These are phyloP conservation scores for Sporopachydermia cereana DNA, from an alignment of 1,139 yeast genomes.

Conservation along the genomic window DNA sequence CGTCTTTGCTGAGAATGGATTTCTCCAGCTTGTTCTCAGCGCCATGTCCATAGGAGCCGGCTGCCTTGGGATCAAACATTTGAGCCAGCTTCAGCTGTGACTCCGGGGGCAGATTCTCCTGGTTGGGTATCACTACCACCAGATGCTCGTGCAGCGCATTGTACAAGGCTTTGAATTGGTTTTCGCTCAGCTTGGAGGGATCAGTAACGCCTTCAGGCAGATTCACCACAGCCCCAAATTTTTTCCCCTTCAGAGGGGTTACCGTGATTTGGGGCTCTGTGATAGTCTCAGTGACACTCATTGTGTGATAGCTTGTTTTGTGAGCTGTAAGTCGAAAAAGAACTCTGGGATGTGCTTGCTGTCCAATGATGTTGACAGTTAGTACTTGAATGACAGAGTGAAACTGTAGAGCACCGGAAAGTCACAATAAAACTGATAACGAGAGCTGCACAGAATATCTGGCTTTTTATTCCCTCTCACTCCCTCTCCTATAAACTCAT, in stretches of 20 bases:
- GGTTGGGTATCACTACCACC: slow-evolving; percentile 64
- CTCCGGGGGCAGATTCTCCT: slow-evolving; percentile 51
- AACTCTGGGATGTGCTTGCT: too few relatives aligned
- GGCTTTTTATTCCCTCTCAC: too few relatives aligned
- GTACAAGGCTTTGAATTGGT: slow-evolving; percentile 48
- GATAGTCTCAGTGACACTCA: slow-evolving; percentile 16
- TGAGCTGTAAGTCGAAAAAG: too few relatives aligned
- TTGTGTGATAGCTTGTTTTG: too few relatives aligned
- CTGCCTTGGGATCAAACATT: slow-evolving; percentile 65
- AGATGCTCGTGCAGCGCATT: slow-evolving; percentile 56
- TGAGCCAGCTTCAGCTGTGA: slow-evolving; percentile 67
- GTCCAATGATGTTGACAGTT: too few relatives aligned
- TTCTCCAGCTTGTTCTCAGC: slow-evolving; percentile 71
- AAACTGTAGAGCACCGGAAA: too few relatives aligned
- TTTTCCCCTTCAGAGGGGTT: slow-evolving; percentile 37
- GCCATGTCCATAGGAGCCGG: slow-evolving; percentile 71
- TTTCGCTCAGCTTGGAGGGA: slow-evolving; percentile 58
- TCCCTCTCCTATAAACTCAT: too few relatives aligned
- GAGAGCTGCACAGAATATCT: too few relatives aligned
- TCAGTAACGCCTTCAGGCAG: slow-evolving; percentile 62
- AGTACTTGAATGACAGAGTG: too few relatives aligned
- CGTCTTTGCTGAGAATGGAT: slow-evolving; percentile 70
- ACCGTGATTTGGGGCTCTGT: slow-evolving; percentile 21
- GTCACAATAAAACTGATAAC: too few relatives aligned
- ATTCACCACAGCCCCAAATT: slow-evolving; percentile 56